Evolutionary conservation across 2,329 filamentous ascomycete species (phyloP).

Genomic region (Ceratocystis harringtonii): DNA sequence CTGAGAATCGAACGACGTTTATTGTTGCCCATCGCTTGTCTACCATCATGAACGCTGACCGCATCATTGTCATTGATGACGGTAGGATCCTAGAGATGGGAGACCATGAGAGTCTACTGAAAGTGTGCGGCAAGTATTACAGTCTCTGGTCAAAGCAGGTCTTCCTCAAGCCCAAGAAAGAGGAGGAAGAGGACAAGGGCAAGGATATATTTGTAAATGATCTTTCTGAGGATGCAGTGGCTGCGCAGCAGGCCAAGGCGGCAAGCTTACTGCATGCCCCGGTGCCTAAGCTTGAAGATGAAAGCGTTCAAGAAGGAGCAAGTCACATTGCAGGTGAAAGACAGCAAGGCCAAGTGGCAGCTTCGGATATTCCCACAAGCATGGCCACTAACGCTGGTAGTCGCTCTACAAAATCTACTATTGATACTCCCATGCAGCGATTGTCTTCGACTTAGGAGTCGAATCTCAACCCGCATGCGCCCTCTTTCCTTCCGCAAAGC

Average conservation of each 20-base stretch:
- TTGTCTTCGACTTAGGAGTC: slow-evolving; percentile 28
- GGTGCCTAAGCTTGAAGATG: slow-evolving; percentile 16
- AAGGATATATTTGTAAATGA: slow-evolving; percentile 25
- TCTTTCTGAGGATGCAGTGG: slow-evolving; percentile 26
- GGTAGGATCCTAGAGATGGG: slow-evolving; percentile 51
- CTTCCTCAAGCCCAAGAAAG: slow-evolving; percentile 34
- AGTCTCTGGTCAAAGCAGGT: slow-evolving; percentile 51
- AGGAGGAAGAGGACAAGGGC: slow-evolving; percentile 21
- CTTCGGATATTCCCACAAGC: neutral
- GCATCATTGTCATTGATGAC: slow-evolving; percentile 49
- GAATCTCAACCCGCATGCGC: slow-evolving; percentile 40
- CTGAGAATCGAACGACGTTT: slow-evolving; percentile 48
- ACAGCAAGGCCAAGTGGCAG: neutral
- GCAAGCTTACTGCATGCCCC: neutral
- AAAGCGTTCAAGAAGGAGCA: neutral
- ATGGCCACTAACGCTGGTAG: neutral
- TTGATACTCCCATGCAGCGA: neutral
- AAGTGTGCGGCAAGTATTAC: slow-evolving; percentile 44
- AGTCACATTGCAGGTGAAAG: neutral
- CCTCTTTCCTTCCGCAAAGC: slow-evolving; percentile 37
- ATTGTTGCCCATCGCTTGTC: slow-evolving; percentile 55
- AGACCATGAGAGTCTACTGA: slow-evolving; percentile 42
- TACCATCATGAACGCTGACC: slow-evolving; percentile 54
- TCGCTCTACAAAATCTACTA: neutral
- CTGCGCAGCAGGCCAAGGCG: slow-evolving; percentile 24